These are phyloP conservation scores for Passalora sequoiae DNA, from an alignment of 2,329 filamentous ascomycete species.

Conservation along the genomic window DNA sequence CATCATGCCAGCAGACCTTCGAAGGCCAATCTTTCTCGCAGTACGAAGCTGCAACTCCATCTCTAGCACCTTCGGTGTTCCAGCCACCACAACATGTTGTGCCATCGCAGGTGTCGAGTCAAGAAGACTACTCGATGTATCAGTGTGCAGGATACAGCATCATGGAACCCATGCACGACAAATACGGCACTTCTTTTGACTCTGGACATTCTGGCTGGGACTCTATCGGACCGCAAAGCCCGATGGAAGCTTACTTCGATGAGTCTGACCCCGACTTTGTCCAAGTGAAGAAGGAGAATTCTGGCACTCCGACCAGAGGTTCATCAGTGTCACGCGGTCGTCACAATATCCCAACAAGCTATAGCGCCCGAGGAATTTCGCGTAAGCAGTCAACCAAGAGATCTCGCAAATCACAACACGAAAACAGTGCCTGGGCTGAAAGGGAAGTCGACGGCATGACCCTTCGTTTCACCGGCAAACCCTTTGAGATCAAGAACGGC, in stretches of 20 bases:
- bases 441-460: conserved; percentile 3
- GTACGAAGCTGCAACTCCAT: conserved; percentile 3
- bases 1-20: conserved; percentile 9
- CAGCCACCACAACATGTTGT: conserved; percentile 20
- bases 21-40: conserved; percentile 15
- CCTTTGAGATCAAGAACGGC: conserved; percentile 4
- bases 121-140: conserved; percentile 20
- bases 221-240: conserved; percentile 13
- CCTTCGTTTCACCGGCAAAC: conserved; percentile 12
- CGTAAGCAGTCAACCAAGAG: conserved; percentile 12
- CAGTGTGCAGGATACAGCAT: conserved; percentile 13
- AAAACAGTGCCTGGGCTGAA: conserved; percentile 10
- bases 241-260: conserved; percentile 18
- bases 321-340: not conserved
- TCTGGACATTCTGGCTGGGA: conserved; percentile 14
- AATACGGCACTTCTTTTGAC: conserved; percentile 15
- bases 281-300: conserved; percentile 19
- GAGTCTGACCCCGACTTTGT: conserved; percentile 23
- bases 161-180: conserved; percentile 9
- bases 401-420: conserved; percentile 10
- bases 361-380: conserved; percentile 1
- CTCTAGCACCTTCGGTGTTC: conserved; percentile 15
- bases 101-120: conserved; percentile 25
- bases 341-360: not conserved
- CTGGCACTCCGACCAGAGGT: not conserved